Percentiles rank a stretch among this genome's conserved stretches.
Evolutionary conservation across 2,329 filamentous ascomycete species (phyloP).

Genomic region (Cadophora sp.): DNA sequence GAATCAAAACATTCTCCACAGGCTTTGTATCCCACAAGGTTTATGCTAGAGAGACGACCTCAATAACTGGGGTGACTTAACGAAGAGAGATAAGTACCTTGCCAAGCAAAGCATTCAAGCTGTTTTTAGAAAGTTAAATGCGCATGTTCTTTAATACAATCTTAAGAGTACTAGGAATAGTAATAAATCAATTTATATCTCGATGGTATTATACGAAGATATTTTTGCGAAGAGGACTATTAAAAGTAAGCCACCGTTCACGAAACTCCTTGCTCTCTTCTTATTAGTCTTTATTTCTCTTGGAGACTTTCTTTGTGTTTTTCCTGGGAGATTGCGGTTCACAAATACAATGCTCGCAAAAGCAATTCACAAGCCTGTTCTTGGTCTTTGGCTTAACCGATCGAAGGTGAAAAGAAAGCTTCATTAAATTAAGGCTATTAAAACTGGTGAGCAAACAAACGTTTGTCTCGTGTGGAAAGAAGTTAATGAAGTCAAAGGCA

Average conservation of each 20-base stretch:
- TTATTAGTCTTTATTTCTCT: background rate
- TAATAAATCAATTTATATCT: background rate
- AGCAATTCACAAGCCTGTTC: background rate
- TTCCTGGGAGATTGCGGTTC: background rate
- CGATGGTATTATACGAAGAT: background rate
- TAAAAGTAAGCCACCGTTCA: background rate
- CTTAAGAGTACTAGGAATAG: background rate
- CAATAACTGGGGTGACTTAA: background rate
- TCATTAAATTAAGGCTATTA: background rate
- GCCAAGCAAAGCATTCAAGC: background rate
- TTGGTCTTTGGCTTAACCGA: background rate
- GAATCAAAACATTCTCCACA: background rate
- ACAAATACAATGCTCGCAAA: background rate
- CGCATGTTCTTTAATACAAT: background rate
- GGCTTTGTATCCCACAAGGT: background rate
- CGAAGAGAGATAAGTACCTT: background rate
- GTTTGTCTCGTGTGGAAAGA: slow-evolving; percentile 1
- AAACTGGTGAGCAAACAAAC: background rate
- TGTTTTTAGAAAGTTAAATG: background rate
- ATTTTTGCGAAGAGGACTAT: background rate
- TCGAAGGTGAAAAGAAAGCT: background rate
- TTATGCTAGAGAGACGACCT: background rate
- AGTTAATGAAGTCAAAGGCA: background rate
- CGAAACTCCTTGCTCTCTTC: background rate
- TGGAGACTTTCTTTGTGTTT: background rate